A percentile compares a stretch with the other conserved stretches of the same genome.
phyloP scores from a whole-genome alignment of 768 basidiomycete genomes.

The Lentinula boryana region DNA sequence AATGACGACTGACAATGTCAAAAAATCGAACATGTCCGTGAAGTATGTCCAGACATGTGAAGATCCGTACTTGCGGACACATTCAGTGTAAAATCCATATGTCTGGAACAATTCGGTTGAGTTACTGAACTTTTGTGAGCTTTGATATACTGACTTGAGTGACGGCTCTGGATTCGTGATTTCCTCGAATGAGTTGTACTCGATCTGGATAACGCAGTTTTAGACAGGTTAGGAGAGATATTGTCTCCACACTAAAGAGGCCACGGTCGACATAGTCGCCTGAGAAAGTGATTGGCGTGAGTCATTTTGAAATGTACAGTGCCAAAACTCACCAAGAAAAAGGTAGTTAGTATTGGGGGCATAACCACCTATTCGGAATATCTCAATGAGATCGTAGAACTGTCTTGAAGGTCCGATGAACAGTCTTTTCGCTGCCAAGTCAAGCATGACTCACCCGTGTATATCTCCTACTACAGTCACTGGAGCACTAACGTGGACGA shows the following conservation, averaged over 20 bases:
- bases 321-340: slow-evolving; percentile 72
- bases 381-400: slow-evolving; percentile 99
- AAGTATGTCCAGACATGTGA: slow-evolving; percentile 99
- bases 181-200: slow-evolving; percentile 94
- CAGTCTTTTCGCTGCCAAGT: slow-evolving; percentile 7
- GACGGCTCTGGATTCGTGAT: slow-evolving; percentile 96
- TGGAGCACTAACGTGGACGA: slow-evolving; percentile 93
- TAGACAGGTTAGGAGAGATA: slow-evolving; percentile 92
- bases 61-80: slow-evolving; percentile 93
- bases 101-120: slow-evolving; percentile 47
- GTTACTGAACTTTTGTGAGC: slow-evolving; percentile 21
- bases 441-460: slow-evolving; percentile 72
- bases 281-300: slow-evolving; percentile 22
- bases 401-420: slow-evolving; percentile 61
- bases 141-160: slow-evolving; percentile 70
- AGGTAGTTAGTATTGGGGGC: slow-evolving; percentile 97
- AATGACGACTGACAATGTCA: slow-evolving; percentile 95
- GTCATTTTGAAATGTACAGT: not conserved
- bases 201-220: slow-evolving; percentile 96
- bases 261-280: slow-evolving; percentile 99
- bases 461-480: slow-evolving; percentile 99
- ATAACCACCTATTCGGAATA: slow-evolving; percentile 97
- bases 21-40: slow-evolving; percentile 99
- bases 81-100: slow-evolving; percentile 99
- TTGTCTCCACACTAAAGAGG: slow-evolving; percentile 96